Evolutionary conservation across 208 protist species (phyloP).

Genomic region (Trypanosoma theileri): DNA sequence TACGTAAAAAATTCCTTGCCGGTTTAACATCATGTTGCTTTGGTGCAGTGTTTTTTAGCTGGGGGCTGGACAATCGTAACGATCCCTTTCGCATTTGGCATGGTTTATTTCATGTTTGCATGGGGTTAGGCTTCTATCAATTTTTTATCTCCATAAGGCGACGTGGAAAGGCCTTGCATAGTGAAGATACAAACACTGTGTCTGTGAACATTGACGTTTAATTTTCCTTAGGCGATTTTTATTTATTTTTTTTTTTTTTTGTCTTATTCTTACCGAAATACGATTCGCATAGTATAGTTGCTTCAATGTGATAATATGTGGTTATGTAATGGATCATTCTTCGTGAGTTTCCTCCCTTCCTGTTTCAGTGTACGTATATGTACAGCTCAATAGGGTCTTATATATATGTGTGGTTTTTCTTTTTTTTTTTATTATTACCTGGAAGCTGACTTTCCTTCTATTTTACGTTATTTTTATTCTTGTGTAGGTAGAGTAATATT

Average conservation of each 20-base stretch:
- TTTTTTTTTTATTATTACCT: no score
- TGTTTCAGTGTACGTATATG: no score
- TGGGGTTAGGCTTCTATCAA: conserved; percentile 17
- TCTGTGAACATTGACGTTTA: conserved; percentile 14
- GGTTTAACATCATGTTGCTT: conserved; percentile 11
- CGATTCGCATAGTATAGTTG: neutral
- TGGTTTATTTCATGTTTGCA: conserved; percentile 30
- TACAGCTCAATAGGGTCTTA: no score
- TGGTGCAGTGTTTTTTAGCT: conserved; percentile 20
- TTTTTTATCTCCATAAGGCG: neutral
- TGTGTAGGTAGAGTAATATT: neutral
- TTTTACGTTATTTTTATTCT: neutral
- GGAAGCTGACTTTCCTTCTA: neutral
- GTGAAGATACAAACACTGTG: neutral
- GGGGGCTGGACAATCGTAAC: conserved; percentile 26
- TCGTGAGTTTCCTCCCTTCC: no score
- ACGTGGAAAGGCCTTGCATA: neutral
- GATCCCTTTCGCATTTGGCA: conserved; percentile 35
- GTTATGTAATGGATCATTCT: no score
- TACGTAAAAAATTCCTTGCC: conserved; percentile 10
- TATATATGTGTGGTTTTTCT: no score
- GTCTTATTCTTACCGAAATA: neutral
- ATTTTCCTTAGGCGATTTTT: neutral
- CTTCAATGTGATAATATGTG: neutral
- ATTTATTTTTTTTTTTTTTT: conserved; percentile 8